Evolutionary conservation across 345 rosid genomes (phyloP).

Genomic region (Corymbia maculata): DNA sequence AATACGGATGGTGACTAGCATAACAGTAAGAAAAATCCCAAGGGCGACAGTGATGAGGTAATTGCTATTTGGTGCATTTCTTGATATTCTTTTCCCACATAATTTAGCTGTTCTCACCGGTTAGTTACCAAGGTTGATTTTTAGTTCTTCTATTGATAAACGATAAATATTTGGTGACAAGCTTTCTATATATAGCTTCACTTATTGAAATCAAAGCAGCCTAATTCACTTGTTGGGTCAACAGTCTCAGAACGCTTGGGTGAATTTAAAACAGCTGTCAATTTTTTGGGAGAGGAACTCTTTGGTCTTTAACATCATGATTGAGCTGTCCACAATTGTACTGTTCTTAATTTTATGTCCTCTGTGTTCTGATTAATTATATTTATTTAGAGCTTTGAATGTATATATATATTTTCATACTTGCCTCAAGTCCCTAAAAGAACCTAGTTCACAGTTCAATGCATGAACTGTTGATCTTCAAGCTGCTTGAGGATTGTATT

Average conservation of each 20-base stretch:
- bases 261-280: not conserved
- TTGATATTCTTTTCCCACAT: not conserved
- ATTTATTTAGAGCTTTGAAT: not conserved
- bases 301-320: not conserved
- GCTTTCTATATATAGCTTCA: not conserved
- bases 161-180: not conserved
- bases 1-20: not conserved
- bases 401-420: not conserved
- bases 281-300: not conserved
- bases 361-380: not conserved
- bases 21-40: not conserved
- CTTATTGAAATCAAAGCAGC: not conserved
- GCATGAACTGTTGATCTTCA: not conserved
- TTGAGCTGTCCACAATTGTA: not conserved
- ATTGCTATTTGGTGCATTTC: not conserved
- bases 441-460: not conserved
- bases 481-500: not conserved
- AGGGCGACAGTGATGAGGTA: not conserved
- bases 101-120: not conserved
- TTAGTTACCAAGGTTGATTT: not conserved
- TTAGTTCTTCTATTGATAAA: not conserved
- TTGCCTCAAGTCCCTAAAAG: not conserved
- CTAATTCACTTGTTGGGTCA: not conserved
- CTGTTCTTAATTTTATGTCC: not conserved
- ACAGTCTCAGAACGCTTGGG: not conserved